Evolutionary conservation across 2,329 filamentous ascomycete genomes (phyloP).

Genomic region (Raffaelea ambrosiae): DNA sequence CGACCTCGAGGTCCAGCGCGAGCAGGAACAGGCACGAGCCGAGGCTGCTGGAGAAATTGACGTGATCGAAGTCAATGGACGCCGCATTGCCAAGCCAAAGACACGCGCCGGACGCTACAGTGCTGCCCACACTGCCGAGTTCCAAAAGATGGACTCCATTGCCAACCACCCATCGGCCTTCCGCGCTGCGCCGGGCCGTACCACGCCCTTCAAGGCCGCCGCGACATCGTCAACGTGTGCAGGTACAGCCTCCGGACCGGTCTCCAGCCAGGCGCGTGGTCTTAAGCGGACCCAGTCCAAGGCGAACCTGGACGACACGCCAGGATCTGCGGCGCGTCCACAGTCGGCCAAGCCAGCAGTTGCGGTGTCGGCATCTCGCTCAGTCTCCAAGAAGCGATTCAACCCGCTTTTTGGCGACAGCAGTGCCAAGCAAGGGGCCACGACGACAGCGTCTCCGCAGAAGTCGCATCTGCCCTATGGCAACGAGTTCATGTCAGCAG

Average conservation of each 20-base stretch:
- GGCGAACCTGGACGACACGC: conserved; percentile 53
- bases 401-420: conserved; percentile 17
- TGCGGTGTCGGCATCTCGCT: neutral
- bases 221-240: neutral
- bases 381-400: conserved; percentile 17
- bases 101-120: conserved; percentile 74
- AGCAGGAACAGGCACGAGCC: conserved; percentile 42
- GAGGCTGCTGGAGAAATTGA: conserved; percentile 36
- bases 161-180: conserved; percentile 75
- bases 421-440: conserved; percentile 13
- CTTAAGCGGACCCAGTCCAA: conserved; percentile 47
- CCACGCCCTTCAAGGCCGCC: conserved; percentile 33
- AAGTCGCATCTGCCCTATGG: conserved; percentile 15
- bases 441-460: neutral
- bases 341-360: conserved; percentile 18
- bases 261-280: conserved; percentile 15
- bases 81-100: conserved; percentile 70
- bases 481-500: conserved; percentile 31
- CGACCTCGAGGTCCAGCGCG: conserved; percentile 54
- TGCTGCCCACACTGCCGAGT: conserved; percentile 75
- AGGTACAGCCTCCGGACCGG: neutral
- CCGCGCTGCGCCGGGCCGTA: conserved; percentile 47
- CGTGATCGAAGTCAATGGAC: conserved; percentile 22
- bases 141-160: conserved; percentile 98
- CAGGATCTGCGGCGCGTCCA: conserved; percentile 20